phyloP scores from a whole-genome alignment of 306 rosid genomes.

The barrel medic (Medicago truncatula) region DNA sequence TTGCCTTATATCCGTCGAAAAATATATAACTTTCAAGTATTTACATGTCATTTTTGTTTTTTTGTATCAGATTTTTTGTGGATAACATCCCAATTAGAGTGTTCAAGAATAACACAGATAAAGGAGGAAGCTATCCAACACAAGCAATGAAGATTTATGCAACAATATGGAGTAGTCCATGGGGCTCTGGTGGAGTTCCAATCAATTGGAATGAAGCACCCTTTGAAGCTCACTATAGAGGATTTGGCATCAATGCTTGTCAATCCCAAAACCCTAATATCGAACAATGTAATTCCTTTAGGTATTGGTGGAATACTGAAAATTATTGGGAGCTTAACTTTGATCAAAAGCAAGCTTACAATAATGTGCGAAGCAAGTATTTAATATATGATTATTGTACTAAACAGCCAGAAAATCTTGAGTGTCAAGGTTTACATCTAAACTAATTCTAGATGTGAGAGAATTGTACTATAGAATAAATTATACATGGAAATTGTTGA shows the following conservation, averaged over 20 bases:
- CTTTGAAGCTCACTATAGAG: constrained; percentile 38
- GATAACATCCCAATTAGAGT: constrained; percentile 37
- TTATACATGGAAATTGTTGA: not conserved
- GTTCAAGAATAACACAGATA: constrained; percentile 2
- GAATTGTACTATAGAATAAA: not conserved
- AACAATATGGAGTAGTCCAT: constrained; percentile 39
- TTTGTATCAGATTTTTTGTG: constrained; percentile 40
- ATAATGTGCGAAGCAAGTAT: not conserved
- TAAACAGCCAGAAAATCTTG: not conserved
- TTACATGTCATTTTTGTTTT: no score
- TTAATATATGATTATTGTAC: not conserved
- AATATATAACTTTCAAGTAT: no score
- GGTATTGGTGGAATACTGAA: constrained; percentile 30
- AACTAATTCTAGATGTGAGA: not conserved
- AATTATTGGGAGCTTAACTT: not conserved
- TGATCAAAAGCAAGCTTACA: not conserved
- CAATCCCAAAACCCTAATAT: not conserved
- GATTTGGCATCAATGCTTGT: constrained; percentile 34
- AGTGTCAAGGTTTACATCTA: not conserved
- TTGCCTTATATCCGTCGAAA: not conserved
- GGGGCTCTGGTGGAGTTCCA: constrained; percentile 24
- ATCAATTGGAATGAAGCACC: constrained; percentile 39
- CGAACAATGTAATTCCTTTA: constrained; percentile 14
- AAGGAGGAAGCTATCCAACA: constrained; percentile 36
- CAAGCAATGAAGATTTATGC: constrained; percentile 31